These are phyloP conservation scores for Clitopilus passeckerianus DNA, from an alignment of 768 basidiomycete species.

Conservation along the genomic window DNA sequence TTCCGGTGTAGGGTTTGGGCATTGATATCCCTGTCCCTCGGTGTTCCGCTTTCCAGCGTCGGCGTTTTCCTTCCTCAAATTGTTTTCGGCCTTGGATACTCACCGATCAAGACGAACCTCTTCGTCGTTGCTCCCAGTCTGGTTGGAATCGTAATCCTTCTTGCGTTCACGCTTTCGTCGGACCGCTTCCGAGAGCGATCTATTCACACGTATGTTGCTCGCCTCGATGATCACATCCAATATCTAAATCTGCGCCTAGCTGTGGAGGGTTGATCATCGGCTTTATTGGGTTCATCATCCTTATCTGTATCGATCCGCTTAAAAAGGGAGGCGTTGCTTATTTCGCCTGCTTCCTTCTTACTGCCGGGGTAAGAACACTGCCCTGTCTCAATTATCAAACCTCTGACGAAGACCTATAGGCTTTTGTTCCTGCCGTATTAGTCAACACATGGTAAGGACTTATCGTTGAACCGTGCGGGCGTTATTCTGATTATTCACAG, in stretches of 20 bases:
- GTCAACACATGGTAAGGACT: slow-evolving; percentile 32
- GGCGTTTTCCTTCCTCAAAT: slow-evolving; percentile 50
- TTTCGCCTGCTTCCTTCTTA: slow-evolving; percentile 51
- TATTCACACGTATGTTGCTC: slow-evolving; percentile 31
- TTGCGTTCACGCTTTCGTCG: slow-evolving; percentile 43
- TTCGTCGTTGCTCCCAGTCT: slow-evolving; percentile 51
- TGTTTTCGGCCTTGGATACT: slow-evolving; percentile 40
- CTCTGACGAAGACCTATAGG: slow-evolving; percentile 17
- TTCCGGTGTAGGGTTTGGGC: slow-evolving; percentile 34
- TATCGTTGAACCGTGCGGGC: not conserved
- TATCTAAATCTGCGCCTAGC: slow-evolving; percentile 11
- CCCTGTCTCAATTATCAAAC: too few species aligned
- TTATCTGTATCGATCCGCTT: slow-evolving; percentile 37
- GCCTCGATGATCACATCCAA: not conserved
- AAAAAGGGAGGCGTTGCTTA: slow-evolving; percentile 37
- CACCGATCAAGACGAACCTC: slow-evolving; percentile 46
- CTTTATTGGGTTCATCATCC: slow-evolving; percentile 37
- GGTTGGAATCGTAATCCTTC: slow-evolving; percentile 38
- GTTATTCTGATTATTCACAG: slow-evolving; percentile 11
- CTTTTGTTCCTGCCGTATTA: slow-evolving; percentile 41
- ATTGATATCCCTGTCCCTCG: slow-evolving; percentile 36
- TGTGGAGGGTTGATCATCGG: slow-evolving; percentile 35
- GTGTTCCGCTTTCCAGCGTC: slow-evolving; percentile 44
- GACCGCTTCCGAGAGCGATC: slow-evolving; percentile 47
- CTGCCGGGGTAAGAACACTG: slow-evolving; percentile 32